These are phyloP conservation scores for Hymenoscyphus occultus DNA, from an alignment of 2,329 filamentous ascomycete species.

Conservation along the genomic window DNA sequence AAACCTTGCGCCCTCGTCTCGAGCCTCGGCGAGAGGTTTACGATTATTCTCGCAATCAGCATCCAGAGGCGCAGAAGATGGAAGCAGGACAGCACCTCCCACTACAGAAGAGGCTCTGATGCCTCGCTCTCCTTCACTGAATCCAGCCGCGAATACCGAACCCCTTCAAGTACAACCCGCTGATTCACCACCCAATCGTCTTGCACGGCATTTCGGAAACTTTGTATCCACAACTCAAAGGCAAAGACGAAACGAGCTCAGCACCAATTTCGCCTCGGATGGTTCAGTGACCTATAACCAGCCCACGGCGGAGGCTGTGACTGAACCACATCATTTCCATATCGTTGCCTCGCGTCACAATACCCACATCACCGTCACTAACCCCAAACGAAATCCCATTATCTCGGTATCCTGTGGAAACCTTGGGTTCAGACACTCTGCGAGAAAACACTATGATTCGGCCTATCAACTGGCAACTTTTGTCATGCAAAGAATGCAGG, in stretches of 20 bases:
- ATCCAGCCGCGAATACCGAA: slow-evolving; percentile 10
- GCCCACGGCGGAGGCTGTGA: slow-evolving; percentile 36
- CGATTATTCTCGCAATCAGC: slow-evolving; percentile 38
- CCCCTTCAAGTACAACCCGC: too few relatives aligned
- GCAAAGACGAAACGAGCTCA: background rate
- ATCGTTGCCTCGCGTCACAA: slow-evolving; percentile 90
- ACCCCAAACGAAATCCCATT: slow-evolving; percentile 74
- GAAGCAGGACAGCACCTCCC: background rate
- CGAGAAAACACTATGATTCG: slow-evolving; percentile 81
- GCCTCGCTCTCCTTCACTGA: slow-evolving; percentile 18
- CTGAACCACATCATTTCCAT: slow-evolving; percentile 79
- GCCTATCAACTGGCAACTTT: slow-evolving; percentile 87
- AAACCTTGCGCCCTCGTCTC: background rate
- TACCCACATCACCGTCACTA: slow-evolving; percentile 86
- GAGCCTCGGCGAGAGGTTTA: slow-evolving; percentile 21
- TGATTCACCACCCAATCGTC: too few relatives aligned
- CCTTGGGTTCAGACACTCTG: slow-evolving; percentile 83
- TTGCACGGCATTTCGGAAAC: too few relatives aligned
- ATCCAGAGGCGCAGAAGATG: slow-evolving; percentile 25
- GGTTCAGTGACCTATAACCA: slow-evolving; percentile 10
- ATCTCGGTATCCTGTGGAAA: slow-evolving; percentile 81
- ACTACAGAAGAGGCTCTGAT: background rate
- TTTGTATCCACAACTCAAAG: too few relatives aligned
- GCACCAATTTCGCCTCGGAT: slow-evolving; percentile 20
- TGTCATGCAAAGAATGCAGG: slow-evolving; percentile 78